Evolutionary conservation across 148 eudicot genomes (phyloP).

Genomic region (Salicornia ramosissima): DNA sequence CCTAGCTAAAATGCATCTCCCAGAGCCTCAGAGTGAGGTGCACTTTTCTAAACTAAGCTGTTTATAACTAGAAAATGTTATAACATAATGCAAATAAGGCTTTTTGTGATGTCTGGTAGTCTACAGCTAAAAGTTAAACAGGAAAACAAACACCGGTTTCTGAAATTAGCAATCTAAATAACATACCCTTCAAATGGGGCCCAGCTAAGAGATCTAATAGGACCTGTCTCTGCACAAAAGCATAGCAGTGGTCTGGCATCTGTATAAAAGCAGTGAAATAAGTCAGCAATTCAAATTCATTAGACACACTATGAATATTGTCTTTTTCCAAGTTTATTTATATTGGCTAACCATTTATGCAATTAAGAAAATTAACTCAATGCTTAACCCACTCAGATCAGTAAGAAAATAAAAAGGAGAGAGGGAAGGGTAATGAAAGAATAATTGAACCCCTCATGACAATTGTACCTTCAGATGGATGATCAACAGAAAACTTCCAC

Average conservation of each 20-base stretch:
- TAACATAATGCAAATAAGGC: background rate
- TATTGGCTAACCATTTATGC: background rate
- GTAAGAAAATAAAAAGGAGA: background rate
- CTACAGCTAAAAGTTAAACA: background rate
- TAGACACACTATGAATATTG: background rate
- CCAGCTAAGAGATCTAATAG: conserved; percentile 88
- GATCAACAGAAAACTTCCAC: conserved; percentile 69
- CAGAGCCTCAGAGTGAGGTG: too few relatives aligned
- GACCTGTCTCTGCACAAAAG: conserved; percentile 83
- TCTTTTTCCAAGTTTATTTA: background rate
- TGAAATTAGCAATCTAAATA: background rate
- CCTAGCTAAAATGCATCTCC: too few relatives aligned
- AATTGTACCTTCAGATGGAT: conserved; percentile 50
- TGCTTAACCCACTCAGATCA: background rate
- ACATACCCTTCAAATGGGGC: conserved; percentile 78
- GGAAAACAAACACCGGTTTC: background rate
- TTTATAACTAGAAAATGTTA: too few relatives aligned
- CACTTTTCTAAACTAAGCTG: too few relatives aligned
- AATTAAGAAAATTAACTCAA: background rate
- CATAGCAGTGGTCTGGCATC: conserved; percentile 77
- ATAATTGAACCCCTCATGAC: background rate
- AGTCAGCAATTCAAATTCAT: conserved; percentile 19
- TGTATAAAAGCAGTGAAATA: conserved; percentile 31
- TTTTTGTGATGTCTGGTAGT: background rate
- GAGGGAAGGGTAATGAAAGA: conserved; percentile 1